These are phyloP conservation scores for Yamadazyma sp. DNA, from an alignment of 1,139 yeast species.

Conservation along the genomic window DNA sequence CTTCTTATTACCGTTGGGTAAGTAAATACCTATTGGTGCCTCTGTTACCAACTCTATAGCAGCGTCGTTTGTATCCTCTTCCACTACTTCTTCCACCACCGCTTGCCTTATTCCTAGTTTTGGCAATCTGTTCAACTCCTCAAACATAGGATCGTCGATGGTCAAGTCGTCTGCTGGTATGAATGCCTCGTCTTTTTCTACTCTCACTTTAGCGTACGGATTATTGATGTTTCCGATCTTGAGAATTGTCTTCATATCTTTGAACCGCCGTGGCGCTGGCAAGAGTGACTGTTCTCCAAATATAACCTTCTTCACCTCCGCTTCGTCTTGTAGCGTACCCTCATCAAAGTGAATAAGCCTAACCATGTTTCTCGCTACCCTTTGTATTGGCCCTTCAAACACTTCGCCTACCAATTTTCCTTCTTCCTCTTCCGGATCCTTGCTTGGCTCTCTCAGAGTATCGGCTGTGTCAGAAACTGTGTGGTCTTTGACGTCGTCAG, in stretches of 20 bases:
- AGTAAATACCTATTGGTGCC: constrained; percentile 72
- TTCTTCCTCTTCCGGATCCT: constrained; percentile 2
- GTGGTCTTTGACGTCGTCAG: constrained; percentile 7
- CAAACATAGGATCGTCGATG: constrained; percentile 44
- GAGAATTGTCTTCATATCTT: constrained; percentile 55
- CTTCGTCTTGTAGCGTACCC: constrained; percentile 13
- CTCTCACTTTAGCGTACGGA: constrained; percentile 39
- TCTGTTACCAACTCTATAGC: constrained; percentile 56
- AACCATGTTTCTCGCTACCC: constrained; percentile 51
- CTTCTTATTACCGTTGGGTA: constrained; percentile 70
- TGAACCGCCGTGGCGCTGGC: constrained; percentile 53
- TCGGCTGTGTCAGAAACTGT: constrained; percentile 7
- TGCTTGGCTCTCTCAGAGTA: constrained; percentile 2
- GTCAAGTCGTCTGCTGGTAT: constrained; percentile 33
- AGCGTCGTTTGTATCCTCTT: constrained; percentile 41
- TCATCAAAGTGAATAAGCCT: constrained; percentile 47
- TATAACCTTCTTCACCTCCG: constrained; percentile 39
- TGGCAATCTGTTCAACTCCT: constrained; percentile 58
- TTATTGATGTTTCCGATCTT: constrained; percentile 46
- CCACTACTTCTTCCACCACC: constrained; percentile 43
- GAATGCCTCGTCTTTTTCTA: constrained; percentile 37
- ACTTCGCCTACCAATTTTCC: constrained; percentile 19
- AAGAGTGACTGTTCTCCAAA: constrained; percentile 62
- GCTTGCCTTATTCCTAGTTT: constrained; percentile 63
- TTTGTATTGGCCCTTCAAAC: constrained; percentile 67